Evolutionary conservation across 2,329 filamentous ascomycete species (phyloP), one percentile per base, ranked within the genome.

Genomic region (Dactylellina haptotyla): DNA sequence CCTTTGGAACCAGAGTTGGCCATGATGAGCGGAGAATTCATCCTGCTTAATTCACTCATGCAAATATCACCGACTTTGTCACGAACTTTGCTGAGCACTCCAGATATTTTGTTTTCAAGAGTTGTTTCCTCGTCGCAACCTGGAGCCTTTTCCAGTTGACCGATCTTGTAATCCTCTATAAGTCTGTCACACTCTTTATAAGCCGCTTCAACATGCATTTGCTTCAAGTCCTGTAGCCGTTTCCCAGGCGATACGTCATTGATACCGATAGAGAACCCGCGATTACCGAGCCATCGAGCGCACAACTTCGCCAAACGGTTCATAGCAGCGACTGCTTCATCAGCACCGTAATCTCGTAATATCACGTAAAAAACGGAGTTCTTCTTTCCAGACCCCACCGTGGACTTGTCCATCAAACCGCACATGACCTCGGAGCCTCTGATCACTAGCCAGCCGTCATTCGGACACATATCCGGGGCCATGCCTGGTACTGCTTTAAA

Each of bases 401-500:
- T 98, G 0, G 92, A 91, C 82, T 99, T 99, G 83, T 99, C 95
- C 93, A 98, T 97, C 71, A 90, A 87, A 74, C 95, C 95, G 79
- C 94, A 98, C 91, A 99, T 96, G 75, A 98, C 89, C 80, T 97
- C 93, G 0, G 94, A 98, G 80, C 99, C 98, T 66, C 94, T 90
- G 75, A 99, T 90, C 12, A 97, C 92, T 8, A 99, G 84, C 86
- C 92, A 98, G 5, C 90, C 89, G 80, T 99, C 95, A 76, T 95
- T 92, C 14, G 90, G 87, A 78, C 94, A 91, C 83, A 96, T 89
- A 75, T 92, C 89, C 0, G 89, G 87, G 46, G 83, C 81, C 59
- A 83, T 83, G 1, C 85, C 86, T 0, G 85, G 82, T 2, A 84
- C 84, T n/a, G 85, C 83, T 76, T 87, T 87, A 80, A 90, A 98